Evolutionary conservation across 2,329 filamentous ascomycete species (phyloP).

Genomic region (Aaosphaeria pasadenensis): DNA sequence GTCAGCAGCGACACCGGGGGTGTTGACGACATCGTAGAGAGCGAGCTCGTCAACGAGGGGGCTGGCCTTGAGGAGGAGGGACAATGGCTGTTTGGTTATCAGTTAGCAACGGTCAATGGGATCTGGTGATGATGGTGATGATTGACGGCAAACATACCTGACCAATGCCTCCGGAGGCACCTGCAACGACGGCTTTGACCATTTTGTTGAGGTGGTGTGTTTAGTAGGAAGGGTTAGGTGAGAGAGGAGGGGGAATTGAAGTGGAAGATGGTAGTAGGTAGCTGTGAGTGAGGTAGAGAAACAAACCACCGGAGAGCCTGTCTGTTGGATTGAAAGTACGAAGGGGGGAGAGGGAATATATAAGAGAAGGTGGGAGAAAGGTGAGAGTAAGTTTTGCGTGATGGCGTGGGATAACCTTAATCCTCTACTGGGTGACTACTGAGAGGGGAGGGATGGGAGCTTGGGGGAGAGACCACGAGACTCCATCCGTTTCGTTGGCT

Average conservation of each 20-base stretch:
- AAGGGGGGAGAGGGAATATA: conserved; percentile 3
- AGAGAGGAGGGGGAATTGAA: background rate
- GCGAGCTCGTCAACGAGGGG: conserved; percentile 87
- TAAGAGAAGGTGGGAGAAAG: background rate
- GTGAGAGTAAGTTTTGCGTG: too few relatives aligned
- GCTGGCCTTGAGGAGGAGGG: conserved; percentile 89
- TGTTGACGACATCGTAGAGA: conserved; percentile 99
- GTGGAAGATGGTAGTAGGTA: background rate
- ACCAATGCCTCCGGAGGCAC: conserved; percentile 97
- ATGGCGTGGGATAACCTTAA: too few relatives aligned
- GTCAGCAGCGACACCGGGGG: conserved; percentile 91
- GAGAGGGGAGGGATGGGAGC: background rate
- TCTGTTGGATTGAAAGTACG: background rate
- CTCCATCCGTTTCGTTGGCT: conserved; percentile 5
- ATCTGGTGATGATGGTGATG: background rate
- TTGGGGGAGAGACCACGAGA: conserved; percentile 17
- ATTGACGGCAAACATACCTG: conserved; percentile 59
- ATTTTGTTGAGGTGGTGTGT: conserved; percentile 26
- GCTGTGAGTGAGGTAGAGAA: background rate
- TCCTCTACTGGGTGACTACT: background rate
- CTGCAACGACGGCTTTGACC: conserved; percentile 66
- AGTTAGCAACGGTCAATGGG: conserved; percentile 5
- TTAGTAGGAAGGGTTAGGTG: background rate
- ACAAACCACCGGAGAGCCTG: background rate
- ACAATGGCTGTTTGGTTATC: conserved; percentile 68